Conservation (phyloP, 2,329 filamentous ascomycete species). For the Calonectria pseudoreteaudii region DNA sequence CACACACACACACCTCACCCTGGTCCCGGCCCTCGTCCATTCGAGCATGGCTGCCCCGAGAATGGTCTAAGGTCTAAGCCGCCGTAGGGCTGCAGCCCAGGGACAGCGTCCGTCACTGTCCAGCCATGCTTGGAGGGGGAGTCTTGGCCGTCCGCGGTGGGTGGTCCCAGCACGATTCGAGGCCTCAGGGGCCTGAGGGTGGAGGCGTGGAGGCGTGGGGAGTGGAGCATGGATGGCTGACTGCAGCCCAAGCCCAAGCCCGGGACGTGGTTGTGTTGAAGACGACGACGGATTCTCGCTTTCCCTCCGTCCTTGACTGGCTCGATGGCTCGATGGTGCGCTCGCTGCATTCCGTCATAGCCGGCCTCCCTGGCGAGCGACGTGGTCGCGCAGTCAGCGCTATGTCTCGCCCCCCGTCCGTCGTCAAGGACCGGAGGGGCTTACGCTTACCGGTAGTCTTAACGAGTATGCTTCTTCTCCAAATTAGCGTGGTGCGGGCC, state of each 20-base stretch:
- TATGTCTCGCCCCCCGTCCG: not conserved
- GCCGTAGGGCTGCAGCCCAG: constrained; percentile 6
- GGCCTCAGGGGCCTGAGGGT: not conserved
- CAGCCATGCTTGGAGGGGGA: not conserved
- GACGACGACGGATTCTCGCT: not conserved
- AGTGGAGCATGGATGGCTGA: not conserved
- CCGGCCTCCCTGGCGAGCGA: not conserved
- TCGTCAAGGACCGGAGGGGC: not conserved
- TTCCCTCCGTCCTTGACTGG: not conserved
- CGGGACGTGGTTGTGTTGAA: not conserved
- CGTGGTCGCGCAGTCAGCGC: constrained; percentile 5
- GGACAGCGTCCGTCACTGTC: not conserved
- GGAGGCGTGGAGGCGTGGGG: not conserved
- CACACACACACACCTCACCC: not conserved
- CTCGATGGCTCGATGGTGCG: not conserved
- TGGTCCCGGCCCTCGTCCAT: not conserved
- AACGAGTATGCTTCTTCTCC: constrained; percentile 5
- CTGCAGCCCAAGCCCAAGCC: not conserved
- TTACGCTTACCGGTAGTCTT: constrained; percentile 13
- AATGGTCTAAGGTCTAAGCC: not conserved
- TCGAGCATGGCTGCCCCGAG: not conserved
- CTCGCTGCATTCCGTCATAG: not conserved
- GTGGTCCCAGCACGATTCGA: constrained; percentile 8
- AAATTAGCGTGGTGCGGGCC: constrained; percentile 2
- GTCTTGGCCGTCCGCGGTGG: not conserved